A percentile compares a stretch with the other conserved stretches of the same genome.
phyloP scores from a whole-genome alignment of 306 rosid species.

The Malus sieversii region DNA sequence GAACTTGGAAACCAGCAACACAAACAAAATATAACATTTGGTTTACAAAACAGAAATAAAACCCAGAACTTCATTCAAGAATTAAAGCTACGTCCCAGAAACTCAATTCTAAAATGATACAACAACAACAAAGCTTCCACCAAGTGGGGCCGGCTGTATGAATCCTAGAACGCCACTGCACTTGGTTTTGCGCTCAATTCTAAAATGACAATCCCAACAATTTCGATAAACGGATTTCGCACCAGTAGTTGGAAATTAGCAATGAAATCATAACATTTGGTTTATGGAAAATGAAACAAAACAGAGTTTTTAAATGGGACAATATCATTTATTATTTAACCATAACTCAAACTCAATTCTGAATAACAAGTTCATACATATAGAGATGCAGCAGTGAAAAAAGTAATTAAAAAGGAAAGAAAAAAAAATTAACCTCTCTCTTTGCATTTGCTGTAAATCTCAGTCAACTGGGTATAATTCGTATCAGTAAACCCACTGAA shows the following conservation, averaged over 20 bases:
- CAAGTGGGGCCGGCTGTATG: too few species aligned
- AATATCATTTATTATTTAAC: too few species aligned
- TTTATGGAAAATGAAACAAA: too few species aligned
- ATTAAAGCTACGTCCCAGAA: background rate
- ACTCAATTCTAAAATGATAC: background rate
- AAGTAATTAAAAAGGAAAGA: background rate
- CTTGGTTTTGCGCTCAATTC: background rate
- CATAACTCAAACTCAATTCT: background rate
- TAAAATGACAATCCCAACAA: background rate
- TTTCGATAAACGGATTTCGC: background rate
- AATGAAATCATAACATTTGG: background rate
- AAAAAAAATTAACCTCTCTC: constrained; percentile 38
- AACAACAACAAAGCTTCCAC: too few species aligned
- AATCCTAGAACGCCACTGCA: too few species aligned
- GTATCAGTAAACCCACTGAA: constrained; percentile 64
- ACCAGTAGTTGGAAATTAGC: background rate
- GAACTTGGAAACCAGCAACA: background rate
- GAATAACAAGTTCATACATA: background rate
- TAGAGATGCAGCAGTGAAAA: background rate
- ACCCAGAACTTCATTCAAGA: background rate
- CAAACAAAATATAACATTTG: background rate
- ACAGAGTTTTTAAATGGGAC: too few species aligned
- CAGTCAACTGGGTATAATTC: constrained; percentile 78
- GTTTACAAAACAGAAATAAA: background rate
- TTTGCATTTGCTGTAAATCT: constrained; percentile 59